Base-by-base conservation (phyloP, 1,284 basidiomycete species). In the Malassezia sp. region DNA sequence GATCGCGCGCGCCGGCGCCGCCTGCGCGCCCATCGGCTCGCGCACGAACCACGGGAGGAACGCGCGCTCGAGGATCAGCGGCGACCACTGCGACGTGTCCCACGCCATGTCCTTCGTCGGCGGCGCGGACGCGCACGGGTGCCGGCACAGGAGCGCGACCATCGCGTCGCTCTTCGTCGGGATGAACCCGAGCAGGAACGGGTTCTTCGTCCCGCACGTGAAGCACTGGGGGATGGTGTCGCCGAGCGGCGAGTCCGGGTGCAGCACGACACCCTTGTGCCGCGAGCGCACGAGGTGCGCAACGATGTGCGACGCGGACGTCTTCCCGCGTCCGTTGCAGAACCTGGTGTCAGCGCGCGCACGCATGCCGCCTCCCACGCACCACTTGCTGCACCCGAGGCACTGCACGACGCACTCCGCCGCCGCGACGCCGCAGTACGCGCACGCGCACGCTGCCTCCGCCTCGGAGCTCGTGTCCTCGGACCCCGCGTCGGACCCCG, bases 1-100 rank as follows among this genome's bases (percentile, higher is more conserved):
- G 52, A 99, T 90, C 62, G 93, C 91, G 48, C 89, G 81, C 12
- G 91, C 91, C 37, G 90, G 80, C 8, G 93, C 79, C 71, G 93
- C 87, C 70, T 97, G 91, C 5, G 85, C 83, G 73, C 96, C 91
- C 56, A 82, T 85, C 1, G 93, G 93, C 4, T 89, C 84, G 70
- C 95, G 96, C 70, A 97, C 90, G 42, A 99, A 78, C 93, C 93
- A 99, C 2, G 90, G 90, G 21, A 99, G 77, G 76, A 99, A 99
- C 14, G 86, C 88, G 24, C 93, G 80, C 72, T 99, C 93, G 58
- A 97, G 89, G 56, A 99, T 97, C 54, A 99, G 81, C 3, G 93
- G 91, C 3, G 91, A 88, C 93, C 93, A 99, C 31, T 96, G 80
- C 0, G 85, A 78, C 1, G 90, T 85, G 66, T 99, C 96, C 93